A percentile compares a stretch with the other conserved stretches of the same genome.
These are phyloP conservation scores for Fomitopsis palustris DNA, from an alignment of 1,284 basidiomycete genomes.

Conservation along the genomic window DNA sequence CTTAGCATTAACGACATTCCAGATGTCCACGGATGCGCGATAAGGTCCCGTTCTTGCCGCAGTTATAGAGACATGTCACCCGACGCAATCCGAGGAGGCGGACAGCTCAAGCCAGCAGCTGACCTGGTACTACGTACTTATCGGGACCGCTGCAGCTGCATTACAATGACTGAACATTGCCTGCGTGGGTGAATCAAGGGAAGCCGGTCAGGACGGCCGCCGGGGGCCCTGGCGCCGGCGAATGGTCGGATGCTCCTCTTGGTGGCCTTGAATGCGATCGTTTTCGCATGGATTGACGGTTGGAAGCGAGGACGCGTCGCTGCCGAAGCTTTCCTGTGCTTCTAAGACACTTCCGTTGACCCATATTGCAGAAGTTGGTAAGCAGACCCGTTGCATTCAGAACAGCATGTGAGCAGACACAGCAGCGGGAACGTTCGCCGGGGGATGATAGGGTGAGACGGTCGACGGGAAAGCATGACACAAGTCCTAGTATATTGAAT, in stretches of 20 bases:
- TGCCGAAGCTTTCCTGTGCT: neutral
- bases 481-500: too few species aligned
- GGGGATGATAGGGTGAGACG: neutral
- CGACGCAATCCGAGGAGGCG: neutral
- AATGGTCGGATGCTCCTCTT: neutral
- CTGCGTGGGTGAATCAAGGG: neutral
- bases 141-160: neutral
- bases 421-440: neutral
- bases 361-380: neutral
- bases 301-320: neutral
- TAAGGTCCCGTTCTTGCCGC: neutral
- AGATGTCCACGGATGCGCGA: neutral
- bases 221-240: neutral
- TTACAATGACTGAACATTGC: neutral
- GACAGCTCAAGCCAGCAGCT: neutral
- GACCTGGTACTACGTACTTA: neutral
- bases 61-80: neutral
- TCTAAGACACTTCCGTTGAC: neutral
- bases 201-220: neutral
- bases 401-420: neutral
- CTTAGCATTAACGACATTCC: neutral
- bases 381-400: neutral
- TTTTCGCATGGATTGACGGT: neutral
- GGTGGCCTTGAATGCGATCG: neutral
- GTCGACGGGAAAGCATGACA: neutral